A percentile compares a stretch with the other conserved stretches of the same genome.
Conservation (phyloP, 352 stramenopile genomes). For the Phytophthora citricola region DNA sequence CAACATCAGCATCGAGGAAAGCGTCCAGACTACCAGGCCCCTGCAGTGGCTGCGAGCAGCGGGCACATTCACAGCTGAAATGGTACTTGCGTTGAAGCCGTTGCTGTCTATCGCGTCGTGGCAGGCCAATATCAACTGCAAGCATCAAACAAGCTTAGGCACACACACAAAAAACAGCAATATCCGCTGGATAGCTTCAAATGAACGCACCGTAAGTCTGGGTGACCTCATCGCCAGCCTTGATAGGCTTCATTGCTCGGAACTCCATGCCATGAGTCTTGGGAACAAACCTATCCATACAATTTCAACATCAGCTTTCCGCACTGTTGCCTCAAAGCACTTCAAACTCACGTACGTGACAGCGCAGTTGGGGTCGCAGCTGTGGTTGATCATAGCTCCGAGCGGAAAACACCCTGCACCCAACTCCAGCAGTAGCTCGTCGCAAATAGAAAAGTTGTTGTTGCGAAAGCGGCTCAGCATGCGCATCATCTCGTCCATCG, state of each 20-base stretch:
- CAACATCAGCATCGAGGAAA: constrained; percentile 57
- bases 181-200: neutral
- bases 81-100: constrained; percentile 65
- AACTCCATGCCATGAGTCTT: constrained; percentile 57
- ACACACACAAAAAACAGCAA: neutral
- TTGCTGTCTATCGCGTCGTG: constrained; percentile 50
- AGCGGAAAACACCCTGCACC: constrained; percentile 70
- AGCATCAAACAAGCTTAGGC: constrained; percentile 1
- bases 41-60: constrained; percentile 45
- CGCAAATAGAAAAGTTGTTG: constrained; percentile 85
- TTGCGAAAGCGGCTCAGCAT: constrained; percentile 79
- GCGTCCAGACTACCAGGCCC: constrained; percentile 43
- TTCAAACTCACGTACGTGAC: constrained; percentile 54
- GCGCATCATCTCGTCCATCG: constrained; percentile 51
- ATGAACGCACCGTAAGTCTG: constrained; percentile 63
- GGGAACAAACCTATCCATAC: constrained; percentile 39
- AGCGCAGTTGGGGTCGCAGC: constrained; percentile 69
- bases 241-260: constrained; percentile 59
- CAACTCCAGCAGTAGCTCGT: constrained; percentile 63
- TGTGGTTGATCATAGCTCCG: constrained; percentile 83
- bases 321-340: neutral
- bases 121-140: constrained; percentile 67
- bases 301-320: neutral
- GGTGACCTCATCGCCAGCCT: constrained; percentile 59
- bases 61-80: constrained; percentile 63